Percentiles rank a stretch among this genome's conserved stretches.
Evolutionary conservation across 163 green algal genomes (phyloP).

Genomic region (Scenedesmus sp.): DNA sequence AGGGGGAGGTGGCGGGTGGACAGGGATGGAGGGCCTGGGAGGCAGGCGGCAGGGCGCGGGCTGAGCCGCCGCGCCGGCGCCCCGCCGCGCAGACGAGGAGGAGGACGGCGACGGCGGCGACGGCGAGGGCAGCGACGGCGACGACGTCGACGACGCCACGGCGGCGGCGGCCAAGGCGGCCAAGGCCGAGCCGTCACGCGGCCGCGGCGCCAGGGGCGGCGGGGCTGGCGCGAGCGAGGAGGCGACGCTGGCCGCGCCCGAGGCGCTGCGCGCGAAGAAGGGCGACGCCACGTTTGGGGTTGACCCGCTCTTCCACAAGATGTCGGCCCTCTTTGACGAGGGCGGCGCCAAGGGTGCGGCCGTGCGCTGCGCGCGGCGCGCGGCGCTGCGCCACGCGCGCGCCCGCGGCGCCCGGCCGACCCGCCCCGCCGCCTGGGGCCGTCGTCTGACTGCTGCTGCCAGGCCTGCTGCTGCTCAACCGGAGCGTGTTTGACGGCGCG

Average conservation of each 20-base stretch:
- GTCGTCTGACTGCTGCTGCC: no score
- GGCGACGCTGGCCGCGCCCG: slow-evolving; percentile 23
- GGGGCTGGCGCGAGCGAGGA: slow-evolving; percentile 13
- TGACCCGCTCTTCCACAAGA: slow-evolving; percentile 47
- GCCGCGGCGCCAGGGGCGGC: background rate
- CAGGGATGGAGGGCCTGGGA: no score
- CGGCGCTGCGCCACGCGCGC: no score
- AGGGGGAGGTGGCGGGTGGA: no score
- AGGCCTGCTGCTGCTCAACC: slow-evolving; percentile 47
- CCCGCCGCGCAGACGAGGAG: background rate
- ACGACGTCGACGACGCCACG: background rate
- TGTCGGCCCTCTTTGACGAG: slow-evolving; percentile 44
- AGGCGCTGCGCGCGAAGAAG: slow-evolving; percentile 21
- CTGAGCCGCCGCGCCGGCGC: no score
- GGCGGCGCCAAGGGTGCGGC: slow-evolving; percentile 37
- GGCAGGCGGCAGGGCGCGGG: no score
- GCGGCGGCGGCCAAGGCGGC: slow-evolving; percentile 33
- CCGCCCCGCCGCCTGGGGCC: no score
- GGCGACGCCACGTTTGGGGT: slow-evolving; percentile 17
- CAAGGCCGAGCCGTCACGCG: slow-evolving; percentile 21
- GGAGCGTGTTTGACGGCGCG: slow-evolving; percentile 28
- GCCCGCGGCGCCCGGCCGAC: no score
- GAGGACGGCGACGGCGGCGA: slow-evolving; percentile 8
- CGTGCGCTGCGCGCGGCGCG: no score
- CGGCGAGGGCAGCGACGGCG: background rate